phyloP scores from a whole-genome alignment of 768 basidiomycete species.

The Rhodotorula taiwanensis region DNA sequence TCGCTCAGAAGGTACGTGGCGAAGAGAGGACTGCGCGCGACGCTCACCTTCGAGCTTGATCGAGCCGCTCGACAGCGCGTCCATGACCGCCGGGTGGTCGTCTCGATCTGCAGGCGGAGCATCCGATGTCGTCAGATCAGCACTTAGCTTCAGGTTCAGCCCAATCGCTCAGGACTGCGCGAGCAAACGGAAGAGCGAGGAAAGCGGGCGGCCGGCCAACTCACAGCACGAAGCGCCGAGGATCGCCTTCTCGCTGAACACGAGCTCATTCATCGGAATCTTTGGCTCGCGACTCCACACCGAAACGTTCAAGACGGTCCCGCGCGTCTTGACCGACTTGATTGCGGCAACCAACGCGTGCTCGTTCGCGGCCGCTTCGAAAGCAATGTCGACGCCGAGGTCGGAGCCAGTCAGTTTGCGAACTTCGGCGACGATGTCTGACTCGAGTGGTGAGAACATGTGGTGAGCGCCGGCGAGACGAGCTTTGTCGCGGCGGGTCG shows the following conservation, averaged over 20 bases:
- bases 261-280: conserved; percentile 47
- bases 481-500: conserved; percentile 47
- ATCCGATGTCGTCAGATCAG: too few species aligned
- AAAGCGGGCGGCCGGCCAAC: neutral
- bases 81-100: conserved; percentile 48
- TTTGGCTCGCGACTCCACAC: conserved; percentile 44
- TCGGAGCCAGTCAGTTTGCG: conserved; percentile 41
- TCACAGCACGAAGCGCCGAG: conserved; percentile 42
- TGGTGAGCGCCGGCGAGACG: conserved; percentile 47
- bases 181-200: too few species aligned
- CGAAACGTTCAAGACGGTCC: conserved; percentile 49
- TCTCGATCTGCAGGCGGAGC: conserved; percentile 41
- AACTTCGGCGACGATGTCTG: conserved; percentile 42
- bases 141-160: too few species aligned
- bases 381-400: conserved; percentile 50
- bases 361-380: conserved; percentile 52
- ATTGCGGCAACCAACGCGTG: conserved; percentile 47
- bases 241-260: conserved; percentile 47
- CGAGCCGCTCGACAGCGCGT: conserved; percentile 47
- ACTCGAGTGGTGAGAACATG: conserved; percentile 45
- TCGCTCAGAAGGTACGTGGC: too few species aligned
- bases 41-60: conserved; percentile 45
- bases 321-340: conserved; percentile 46
- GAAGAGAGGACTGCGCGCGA: neutral
- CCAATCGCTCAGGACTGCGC: too few species aligned